phyloP scores from a whole-genome alignment of 768 basidiomycete genomes.

The Termitomyces sp. region DNA sequence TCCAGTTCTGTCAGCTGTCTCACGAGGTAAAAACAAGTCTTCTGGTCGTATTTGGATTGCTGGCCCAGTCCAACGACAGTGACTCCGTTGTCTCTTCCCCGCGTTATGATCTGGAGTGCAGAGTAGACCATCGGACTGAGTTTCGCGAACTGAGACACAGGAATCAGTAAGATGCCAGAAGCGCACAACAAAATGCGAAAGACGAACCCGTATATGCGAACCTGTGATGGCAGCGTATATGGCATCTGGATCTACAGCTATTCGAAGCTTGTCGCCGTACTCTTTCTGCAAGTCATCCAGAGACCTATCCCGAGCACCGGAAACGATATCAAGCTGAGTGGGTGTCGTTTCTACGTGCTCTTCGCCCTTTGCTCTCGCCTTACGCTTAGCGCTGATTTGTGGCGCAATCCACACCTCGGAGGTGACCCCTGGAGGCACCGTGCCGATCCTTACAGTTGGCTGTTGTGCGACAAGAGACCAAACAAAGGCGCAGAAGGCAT shows the following conservation, averaged over 20 bases:
- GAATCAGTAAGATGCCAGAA: constrained; percentile 6
- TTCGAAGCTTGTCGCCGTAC: constrained; percentile 64
- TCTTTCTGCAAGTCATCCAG: constrained; percentile 55
- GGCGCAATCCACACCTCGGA: constrained; percentile 80
- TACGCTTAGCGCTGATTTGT: constrained; percentile 64
- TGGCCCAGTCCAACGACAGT: constrained; percentile 78
- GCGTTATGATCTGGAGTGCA: constrained; percentile 80
- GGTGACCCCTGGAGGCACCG: constrained; percentile 52
- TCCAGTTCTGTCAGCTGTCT: constrained; percentile 72
- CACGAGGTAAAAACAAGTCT: constrained; percentile 86
- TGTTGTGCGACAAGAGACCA: constrained; percentile 80
- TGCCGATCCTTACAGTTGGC: constrained; percentile 75
- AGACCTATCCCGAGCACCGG: constrained; percentile 52
- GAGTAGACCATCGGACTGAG: constrained; percentile 85
- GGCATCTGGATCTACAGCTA: constrained; percentile 73
- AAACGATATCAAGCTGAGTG: constrained; percentile 50
- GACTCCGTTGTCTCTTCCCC: constrained; percentile 74
- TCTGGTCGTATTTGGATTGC: constrained; percentile 82
- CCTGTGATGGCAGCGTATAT: constrained; percentile 82
- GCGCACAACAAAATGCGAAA: neutral
- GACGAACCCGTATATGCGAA: constrained; percentile 74
- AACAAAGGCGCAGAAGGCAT: constrained; percentile 73
- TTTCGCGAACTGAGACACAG: constrained; percentile 59
- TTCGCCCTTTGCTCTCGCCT: constrained; percentile 58
- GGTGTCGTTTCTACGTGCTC: constrained; percentile 41